These are phyloP conservation scores for Neoconidiobolus thromboides DNA, from an alignment of 371 early-diverging fungal genomes.

Conservation along the genomic window DNA sequence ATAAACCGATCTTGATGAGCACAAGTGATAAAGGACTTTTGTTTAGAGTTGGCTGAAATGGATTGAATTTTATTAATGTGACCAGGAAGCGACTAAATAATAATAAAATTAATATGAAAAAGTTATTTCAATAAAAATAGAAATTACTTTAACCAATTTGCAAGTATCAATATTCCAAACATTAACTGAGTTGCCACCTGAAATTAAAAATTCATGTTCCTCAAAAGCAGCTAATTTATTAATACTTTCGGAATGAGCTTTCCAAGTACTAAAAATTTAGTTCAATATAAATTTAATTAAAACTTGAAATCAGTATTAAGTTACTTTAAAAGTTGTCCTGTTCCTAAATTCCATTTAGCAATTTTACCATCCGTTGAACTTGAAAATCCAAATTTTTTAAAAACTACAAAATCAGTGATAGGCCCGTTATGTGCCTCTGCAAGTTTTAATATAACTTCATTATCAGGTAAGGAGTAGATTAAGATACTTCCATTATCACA, in stretches of 20 bases:
- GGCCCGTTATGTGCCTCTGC: slow-evolving; percentile 2
- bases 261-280: background rate
- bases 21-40: background rate
- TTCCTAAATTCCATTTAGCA: background rate
- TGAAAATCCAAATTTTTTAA: background rate
- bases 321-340: slow-evolving; percentile 1
- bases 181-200: background rate
- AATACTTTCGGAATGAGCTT: background rate
- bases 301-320: background rate
- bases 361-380: background rate
- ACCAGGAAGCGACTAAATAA: background rate
- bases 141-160: background rate
- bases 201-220: background rate
- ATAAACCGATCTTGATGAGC: slow-evolving; percentile 3
- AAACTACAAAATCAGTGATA: background rate
- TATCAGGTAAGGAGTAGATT: background rate
- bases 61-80: background rate
- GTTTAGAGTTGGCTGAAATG: background rate
- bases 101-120: too few relatives aligned
- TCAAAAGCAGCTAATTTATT: background rate
- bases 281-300: too few relatives aligned
- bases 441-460: background rate
- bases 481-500: background rate
- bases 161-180: slow-evolving; percentile 1
- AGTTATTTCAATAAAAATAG: background rate